A percentile compares a stretch with the other conserved stretches of the same genome.
Conservation (phyloP, 176 grass and related monocot species). For the Panicum miliaceum region DNA sequence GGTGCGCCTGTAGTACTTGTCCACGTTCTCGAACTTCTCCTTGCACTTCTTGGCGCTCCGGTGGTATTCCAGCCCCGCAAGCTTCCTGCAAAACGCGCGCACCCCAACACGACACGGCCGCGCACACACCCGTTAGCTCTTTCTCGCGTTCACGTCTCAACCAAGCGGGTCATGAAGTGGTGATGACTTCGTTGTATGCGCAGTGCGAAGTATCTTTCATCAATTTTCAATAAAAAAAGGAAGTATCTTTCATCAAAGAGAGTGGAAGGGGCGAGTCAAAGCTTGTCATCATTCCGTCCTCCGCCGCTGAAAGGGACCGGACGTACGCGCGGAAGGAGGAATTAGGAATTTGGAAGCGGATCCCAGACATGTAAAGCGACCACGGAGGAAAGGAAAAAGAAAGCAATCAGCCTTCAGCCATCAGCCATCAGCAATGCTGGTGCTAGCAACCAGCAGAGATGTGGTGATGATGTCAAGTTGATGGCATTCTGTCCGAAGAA, state of each 20-base stretch:
- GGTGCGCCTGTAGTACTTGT: slow-evolving; percentile 98
- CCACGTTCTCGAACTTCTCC: slow-evolving; percentile 99
- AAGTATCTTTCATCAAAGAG: too few species aligned
- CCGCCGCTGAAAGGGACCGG: slow-evolving; percentile 38
- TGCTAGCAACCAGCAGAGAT: slow-evolving; percentile 36
- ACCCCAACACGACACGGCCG: background rate
- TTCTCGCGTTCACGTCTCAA: slow-evolving; percentile 45
- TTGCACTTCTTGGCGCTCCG: slow-evolving; percentile 91
- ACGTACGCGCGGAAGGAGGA: slow-evolving; percentile 18
- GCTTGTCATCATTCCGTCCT: slow-evolving; percentile 6
- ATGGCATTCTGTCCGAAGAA: slow-evolving; percentile 22
- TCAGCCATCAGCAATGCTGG: background rate
- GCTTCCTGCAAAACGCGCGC: slow-evolving; percentile 59
- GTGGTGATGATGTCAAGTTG: slow-evolving; percentile 39
- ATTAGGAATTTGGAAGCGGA: slow-evolving; percentile 31
- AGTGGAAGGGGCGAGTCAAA: slow-evolving; percentile 22
- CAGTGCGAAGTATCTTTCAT: slow-evolving; percentile 35
- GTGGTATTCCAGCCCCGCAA: slow-evolving; percentile 77
- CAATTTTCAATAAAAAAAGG: too few species aligned
- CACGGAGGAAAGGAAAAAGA: background rate
- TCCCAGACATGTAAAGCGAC: slow-evolving; percentile 27
- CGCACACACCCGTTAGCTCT: background rate
- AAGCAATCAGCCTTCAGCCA: background rate
- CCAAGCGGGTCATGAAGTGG: slow-evolving; percentile 10
- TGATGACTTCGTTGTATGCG: background rate